Evolutionary conservation across 352 stramenopile genomes (phyloP), one percentile per base, ranked within the genome.

Genomic region (Peronospora belbahrii): DNA sequence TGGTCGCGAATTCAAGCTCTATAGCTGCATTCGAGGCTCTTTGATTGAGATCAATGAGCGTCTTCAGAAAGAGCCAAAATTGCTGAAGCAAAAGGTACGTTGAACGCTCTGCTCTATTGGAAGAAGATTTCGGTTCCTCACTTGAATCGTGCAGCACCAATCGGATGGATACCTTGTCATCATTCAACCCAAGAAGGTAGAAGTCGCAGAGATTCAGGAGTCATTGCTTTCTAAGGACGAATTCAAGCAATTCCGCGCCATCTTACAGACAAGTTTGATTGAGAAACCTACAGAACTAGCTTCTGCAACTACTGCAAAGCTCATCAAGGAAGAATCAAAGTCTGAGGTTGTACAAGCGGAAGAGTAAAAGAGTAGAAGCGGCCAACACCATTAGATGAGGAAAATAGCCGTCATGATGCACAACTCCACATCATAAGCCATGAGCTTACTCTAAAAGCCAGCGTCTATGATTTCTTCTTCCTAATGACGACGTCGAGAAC

Each of bases 81-180:
- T 93, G 25, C 60, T 93, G 38, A 67, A 81, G 55, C 54, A 67
- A 34, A 87, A 67, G 59, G 63, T 72, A 13, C 13, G 48, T 20
- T 28, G 3, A 10, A 15, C 22, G 17, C 14, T 20, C 0, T 24
- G 17, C 7, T 32, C 2, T 9, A 36, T 13, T 14, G 38, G 10
- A n/a, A 20, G 15, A 13, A 11, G n/a, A n/a, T n/a, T n/a, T n/a
- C n/a, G n/a, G n/a, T 30, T 15, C 8, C 13, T 23, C 6, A 8
- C 17, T 45, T n/a, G 10, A 9, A 27, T 40, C 11, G 56, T 65
- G 11, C 39, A 85, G 76, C 61, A 63, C 22, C 60, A 83, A 18
- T 85, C 79, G 23, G 76, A 90, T 25, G 82, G 79, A 17, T 93
- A 85, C 32, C 54, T 93, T 24, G 65, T 84, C 35, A 88, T 93